Evolutionary conservation across 164 flowering plant species (phyloP), one percentile per base, ranked within the genome.

Genomic region (Warburgia ugandensis): DNA sequence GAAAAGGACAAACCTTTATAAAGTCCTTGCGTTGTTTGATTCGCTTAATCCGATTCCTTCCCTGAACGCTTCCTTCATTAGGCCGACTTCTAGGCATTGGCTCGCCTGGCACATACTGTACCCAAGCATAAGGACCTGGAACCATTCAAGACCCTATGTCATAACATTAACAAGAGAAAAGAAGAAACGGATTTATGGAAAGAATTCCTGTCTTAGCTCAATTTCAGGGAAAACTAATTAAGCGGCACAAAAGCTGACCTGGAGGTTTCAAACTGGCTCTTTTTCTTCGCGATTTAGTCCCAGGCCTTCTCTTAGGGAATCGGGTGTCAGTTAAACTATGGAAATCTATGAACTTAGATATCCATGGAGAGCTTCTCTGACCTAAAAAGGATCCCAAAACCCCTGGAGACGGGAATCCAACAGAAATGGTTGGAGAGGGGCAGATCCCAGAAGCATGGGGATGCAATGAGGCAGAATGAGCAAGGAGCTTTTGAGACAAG

Each of bases 71-170:
- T 45, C 90, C 86, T 65, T 77, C 80, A 64, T 85, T 91, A 14
- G 98, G 95, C 26, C 62, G 72, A 37, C 68, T 81, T 1, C 81
- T 68, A 48, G 62, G 72, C 41, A 80, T 72, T 1, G 83, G 81
- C 52, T 81, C 70, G 29, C 83, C 88, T 20, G 86, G 87, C 1
- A 60, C 67, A 56, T 68, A 73, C 59, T 71, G 70, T 23, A 85
- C 82, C 84, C 81, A 78, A 13, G 84, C 82, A 76, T 77, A 79
- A 5, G 96, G 94, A 11, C 94, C 97, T 86, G 73, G 65, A 78
- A 26, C 27, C n/a, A n/a, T n/a, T n/a, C n/a, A n/a, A n/a, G n/a
- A n/a, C n/a, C n/a, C n/a, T n/a, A n/a, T n/a, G n/a, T n/a, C n/a
- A n/a, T n/a, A n/a, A n/a, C n/a, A n/a, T n/a, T n/a, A n/a, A n/a